phyloP scores from a whole-genome alignment of 2,329 filamentous ascomycete genomes.

The Colletotrichum sojae region DNA sequence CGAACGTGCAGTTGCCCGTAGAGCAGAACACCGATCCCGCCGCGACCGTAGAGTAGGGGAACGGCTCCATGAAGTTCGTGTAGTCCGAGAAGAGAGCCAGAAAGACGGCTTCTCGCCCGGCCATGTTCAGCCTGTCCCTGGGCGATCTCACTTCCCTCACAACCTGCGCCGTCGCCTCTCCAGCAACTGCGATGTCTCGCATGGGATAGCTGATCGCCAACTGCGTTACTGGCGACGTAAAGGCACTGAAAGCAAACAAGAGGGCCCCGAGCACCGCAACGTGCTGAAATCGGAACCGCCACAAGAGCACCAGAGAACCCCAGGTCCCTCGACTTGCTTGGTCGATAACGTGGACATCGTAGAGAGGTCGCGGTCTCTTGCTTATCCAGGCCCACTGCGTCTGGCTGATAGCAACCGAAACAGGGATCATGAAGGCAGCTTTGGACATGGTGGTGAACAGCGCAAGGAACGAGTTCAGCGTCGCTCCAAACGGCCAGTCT shows the following conservation, averaged over 20 bases:
- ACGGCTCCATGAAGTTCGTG: neutral
- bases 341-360: constrained; percentile 31
- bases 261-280: constrained; percentile 17
- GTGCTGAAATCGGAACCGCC: constrained; percentile 9
- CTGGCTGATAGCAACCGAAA: constrained; percentile 38
- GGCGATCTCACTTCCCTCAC: neutral
- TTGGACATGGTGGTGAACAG: constrained; percentile 38
- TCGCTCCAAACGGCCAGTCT: constrained; percentile 34
- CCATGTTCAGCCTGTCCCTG: no score
- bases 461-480: constrained; percentile 41
- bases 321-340: constrained; percentile 28
- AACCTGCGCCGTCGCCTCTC: neutral
- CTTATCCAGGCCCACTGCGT: constrained; percentile 36
- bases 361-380: constrained; percentile 7
- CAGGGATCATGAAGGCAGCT: constrained; percentile 33
- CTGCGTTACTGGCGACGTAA: constrained; percentile 34
- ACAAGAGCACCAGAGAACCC: constrained; percentile 26
- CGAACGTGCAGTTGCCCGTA: constrained; percentile 25
- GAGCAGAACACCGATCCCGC: neutral
- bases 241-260: constrained; percentile 8
- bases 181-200: neutral
- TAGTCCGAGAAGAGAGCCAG: neutral
- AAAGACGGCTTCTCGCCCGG: no score
- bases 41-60: no score
- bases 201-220: constrained; percentile 29